Evolutionary conservation across 306 rosid genomes (phyloP), one percentile per base, ranked within the genome.

Genomic region (Ammopiptanthus mongolicus): DNA sequence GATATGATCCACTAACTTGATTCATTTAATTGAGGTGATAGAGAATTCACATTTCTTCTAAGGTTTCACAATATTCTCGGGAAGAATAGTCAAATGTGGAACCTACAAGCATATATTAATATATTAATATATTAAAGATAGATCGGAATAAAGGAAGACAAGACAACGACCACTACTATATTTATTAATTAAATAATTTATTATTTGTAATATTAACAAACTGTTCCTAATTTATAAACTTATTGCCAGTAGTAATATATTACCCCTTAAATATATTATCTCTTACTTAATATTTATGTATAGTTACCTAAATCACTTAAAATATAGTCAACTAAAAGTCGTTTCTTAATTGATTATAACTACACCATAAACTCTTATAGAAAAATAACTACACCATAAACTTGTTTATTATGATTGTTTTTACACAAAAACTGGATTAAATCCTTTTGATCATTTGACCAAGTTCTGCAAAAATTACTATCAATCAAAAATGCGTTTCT

Each of bases 31-130:
- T n/a, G n/a, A n/a, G n/a, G n/a, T n/a, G n/a, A n/a, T n/a, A n/a
- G n/a, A n/a, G n/a, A n/a, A n/a, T n/a, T n/a, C n/a, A n/a, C n/a
- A n/a, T n/a, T n/a, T n/a, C n/a, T n/a, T n/a, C n/a, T n/a, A n/a
- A n/a, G n/a, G n/a, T n/a, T n/a, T n/a, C n/a, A n/a, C n/a, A n/a
- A n/a, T n/a, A n/a, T n/a, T n/a, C n/a, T n/a, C n/a, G n/a, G n/a
- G n/a, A n/a, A n/a, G n/a, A n/a, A n/a, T n/a, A n/a, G n/a, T n/a
- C n/a, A n/a, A n/a, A n/a, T n/a, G n/a, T n/a, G n/a, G 65, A 80
- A 62, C 80, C 80, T 78, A 81, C 82, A 67, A 44, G 46, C 73
- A 37, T 44, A 66, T 59, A 47, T 28, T 58, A 17, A 71, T n/a
- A n/a, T n/a, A n/a, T n/a, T n/a, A n/a, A 37, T 44, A 65, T 58